phyloP scores from a whole-genome alignment of 2,329 filamentous ascomycete species.

The Aspergillus eucalypticola region DNA sequence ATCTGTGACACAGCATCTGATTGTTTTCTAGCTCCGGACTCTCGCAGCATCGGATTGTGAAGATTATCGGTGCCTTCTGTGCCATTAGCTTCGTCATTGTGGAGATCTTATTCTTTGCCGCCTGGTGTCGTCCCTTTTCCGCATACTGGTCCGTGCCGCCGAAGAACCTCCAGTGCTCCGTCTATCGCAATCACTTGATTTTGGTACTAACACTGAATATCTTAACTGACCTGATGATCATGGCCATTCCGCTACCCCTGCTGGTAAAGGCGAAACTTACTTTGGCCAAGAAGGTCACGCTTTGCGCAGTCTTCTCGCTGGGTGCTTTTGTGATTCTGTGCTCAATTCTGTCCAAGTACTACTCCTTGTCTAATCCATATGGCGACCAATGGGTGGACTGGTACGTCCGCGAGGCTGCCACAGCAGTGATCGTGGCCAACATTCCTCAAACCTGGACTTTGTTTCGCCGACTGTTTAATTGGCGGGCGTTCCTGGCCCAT shows the following conservation, averaged over 20 bases:
- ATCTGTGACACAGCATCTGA: not conserved
- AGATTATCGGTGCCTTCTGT: slow-evolving; percentile 49
- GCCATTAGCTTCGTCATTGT: slow-evolving; percentile 50
- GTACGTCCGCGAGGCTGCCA: slow-evolving; percentile 62
- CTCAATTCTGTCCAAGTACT: slow-evolving; percentile 62
- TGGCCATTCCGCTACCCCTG: slow-evolving; percentile 50
- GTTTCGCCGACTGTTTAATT: slow-evolving; percentile 50
- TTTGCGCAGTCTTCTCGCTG: slow-evolving; percentile 58
- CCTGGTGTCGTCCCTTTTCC: slow-evolving; percentile 56
- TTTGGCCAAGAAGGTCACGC: slow-evolving; percentile 52
- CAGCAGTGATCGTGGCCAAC: slow-evolving; percentile 62
- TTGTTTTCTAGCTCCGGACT: slow-evolving; percentile 20
- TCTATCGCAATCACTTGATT: slow-evolving; percentile 52
- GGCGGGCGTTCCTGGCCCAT: slow-evolving; percentile 31
- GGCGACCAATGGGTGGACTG: slow-evolving; percentile 59
- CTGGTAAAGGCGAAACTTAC: slow-evolving; percentile 45
- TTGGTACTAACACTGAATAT: slow-evolving; percentile 52
- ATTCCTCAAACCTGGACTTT: slow-evolving; percentile 62
- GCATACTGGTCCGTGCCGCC: slow-evolving; percentile 57
- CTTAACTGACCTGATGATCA: slow-evolving; percentile 48
- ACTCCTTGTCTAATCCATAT: slow-evolving; percentile 60
- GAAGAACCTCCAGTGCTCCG: slow-evolving; percentile 46
- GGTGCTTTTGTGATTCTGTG: slow-evolving; percentile 60
- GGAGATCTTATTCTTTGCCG: slow-evolving; percentile 53
- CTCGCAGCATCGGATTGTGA: slow-evolving; percentile 42